Evolutionary conservation across 2,329 filamentous ascomycete species (phyloP).

Genomic region (Hymenoscyphus fructigenus): DNA sequence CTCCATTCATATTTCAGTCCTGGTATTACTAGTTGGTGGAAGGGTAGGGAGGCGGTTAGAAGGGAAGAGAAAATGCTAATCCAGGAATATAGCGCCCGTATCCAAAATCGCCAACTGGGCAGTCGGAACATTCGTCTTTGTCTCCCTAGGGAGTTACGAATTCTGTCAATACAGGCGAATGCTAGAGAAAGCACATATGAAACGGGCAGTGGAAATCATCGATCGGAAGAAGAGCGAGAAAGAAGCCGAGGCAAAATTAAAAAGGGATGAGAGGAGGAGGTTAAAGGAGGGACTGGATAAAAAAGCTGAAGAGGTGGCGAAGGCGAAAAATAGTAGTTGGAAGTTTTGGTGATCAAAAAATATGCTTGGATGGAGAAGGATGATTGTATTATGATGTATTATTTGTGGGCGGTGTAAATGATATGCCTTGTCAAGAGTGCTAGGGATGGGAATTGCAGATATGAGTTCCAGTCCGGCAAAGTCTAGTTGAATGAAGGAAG

Average conservation of each 20-base stretch:
- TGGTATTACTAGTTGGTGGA: no score
- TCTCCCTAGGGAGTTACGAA: slow-evolving; percentile 74
- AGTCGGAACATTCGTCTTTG: slow-evolving; percentile 70
- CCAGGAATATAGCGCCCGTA: slow-evolving; percentile 49
- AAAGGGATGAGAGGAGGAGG: slow-evolving; percentile 43
- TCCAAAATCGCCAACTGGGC: slow-evolving; percentile 80
- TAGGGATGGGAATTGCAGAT: no score
- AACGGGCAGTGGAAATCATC: slow-evolving; percentile 79
- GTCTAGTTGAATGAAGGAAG: no score
- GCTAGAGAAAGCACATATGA: slow-evolving; percentile 79
- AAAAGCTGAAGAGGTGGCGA: slow-evolving; percentile 29
- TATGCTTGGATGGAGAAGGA: no score
- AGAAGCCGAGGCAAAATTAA: slow-evolving; percentile 45
- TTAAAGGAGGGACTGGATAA: slow-evolving; percentile 44
- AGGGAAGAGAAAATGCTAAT: background rate
- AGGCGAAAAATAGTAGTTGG: slow-evolving; percentile 27
- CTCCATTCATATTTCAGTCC: slow-evolving; percentile 5
- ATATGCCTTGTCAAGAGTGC: background rate
- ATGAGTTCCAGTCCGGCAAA: no score
- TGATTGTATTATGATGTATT: slow-evolving; percentile 3
- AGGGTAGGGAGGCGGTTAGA: no score
- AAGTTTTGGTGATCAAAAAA: slow-evolving; percentile 35
- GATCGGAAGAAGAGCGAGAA: slow-evolving; percentile 69
- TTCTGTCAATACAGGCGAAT: slow-evolving; percentile 75
- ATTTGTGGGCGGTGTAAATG: background rate